phyloP scores from a whole-genome alignment of 257 asterid genomes.

The Solanum paucissectum region DNA sequence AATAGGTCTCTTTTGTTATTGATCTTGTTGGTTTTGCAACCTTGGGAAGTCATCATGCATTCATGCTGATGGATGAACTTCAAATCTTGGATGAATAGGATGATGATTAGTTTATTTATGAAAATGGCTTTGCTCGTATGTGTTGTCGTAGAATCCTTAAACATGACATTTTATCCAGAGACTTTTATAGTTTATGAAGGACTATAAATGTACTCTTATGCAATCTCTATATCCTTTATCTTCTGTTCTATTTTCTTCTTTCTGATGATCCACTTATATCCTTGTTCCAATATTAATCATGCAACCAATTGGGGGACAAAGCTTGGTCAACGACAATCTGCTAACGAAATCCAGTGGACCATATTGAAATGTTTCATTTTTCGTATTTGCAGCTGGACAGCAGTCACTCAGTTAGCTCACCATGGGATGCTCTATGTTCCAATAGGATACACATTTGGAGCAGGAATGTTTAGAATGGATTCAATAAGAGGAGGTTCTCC shows the following conservation, averaged over 20 bases:
- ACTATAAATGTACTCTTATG: not conserved
- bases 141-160: not conserved
- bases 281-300: not conserved
- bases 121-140: not conserved
- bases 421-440: slow-evolving; percentile 89
- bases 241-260: not conserved
- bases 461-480: slow-evolving; percentile 77
- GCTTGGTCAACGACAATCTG: not conserved
- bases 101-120: not conserved
- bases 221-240: not conserved
- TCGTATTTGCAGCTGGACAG: slow-evolving; percentile 50
- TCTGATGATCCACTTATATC: not conserved
- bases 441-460: slow-evolving; percentile 82
- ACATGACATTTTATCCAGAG: not conserved
- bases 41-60: not conserved
- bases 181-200: not conserved
- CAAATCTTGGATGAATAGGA: not conserved
- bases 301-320: not conserved
- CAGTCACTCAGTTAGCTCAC: slow-evolving; percentile 76
- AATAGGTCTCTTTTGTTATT: not conserved
- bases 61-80: no score
- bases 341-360: not conserved
- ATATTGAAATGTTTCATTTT: not conserved
- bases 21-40: not conserved
- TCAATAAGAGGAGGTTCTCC: slow-evolving; percentile 55